Conservation (phyloP, 805 yeast genomes). For the Yarrowia sp. region DNA sequence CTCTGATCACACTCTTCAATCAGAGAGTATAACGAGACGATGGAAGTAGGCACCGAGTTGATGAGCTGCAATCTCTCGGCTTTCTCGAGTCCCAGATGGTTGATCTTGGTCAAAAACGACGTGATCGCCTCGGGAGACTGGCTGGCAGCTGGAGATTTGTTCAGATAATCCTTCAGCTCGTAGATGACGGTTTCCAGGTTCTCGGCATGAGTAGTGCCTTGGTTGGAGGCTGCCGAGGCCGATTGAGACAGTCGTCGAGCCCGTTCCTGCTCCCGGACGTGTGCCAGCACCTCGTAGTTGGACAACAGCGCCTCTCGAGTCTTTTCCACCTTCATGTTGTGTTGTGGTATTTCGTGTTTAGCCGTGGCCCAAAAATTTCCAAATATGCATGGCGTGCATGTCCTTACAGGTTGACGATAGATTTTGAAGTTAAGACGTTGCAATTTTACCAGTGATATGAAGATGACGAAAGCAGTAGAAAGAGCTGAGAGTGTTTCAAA, state of each 20-base stretch:
- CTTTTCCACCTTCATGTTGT: conserved; percentile 54
- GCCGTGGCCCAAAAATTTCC: not conserved
- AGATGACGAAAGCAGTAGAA: too few relatives aligned
- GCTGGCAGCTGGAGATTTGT: conserved; percentile 52
- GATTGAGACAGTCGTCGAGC: conserved; percentile 36
- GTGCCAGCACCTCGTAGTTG: conserved; percentile 67
- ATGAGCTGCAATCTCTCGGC: conserved; percentile 85
- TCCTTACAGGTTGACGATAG: too few relatives aligned
- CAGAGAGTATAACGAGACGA: conserved; percentile 79
- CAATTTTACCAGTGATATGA: too few relatives aligned
- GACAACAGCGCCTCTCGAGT: conserved; percentile 64
- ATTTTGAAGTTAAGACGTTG: too few relatives aligned
- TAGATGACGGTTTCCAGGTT: conserved; percentile 49
- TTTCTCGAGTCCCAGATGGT: conserved; percentile 68
- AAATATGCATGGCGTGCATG: conserved; percentile 9
- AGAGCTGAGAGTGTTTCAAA: too few relatives aligned
- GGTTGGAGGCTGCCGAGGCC: conserved; percentile 24
- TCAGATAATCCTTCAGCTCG: conserved; percentile 52
- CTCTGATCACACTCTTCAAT: conserved; percentile 94
- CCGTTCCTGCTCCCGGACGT: conserved; percentile 55
- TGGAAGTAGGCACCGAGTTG: conserved; percentile 77
- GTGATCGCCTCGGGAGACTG: conserved; percentile 50
- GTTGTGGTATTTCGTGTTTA: not conserved
- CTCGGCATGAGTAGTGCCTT: conserved; percentile 41
- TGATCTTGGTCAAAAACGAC: conserved; percentile 53